Percentiles rank a stretch among this genome's conserved stretches.
Evolutionary conservation across 108 stramenopile genomes (phyloP).

Genomic region (Mediolabrus comicus): DNA sequence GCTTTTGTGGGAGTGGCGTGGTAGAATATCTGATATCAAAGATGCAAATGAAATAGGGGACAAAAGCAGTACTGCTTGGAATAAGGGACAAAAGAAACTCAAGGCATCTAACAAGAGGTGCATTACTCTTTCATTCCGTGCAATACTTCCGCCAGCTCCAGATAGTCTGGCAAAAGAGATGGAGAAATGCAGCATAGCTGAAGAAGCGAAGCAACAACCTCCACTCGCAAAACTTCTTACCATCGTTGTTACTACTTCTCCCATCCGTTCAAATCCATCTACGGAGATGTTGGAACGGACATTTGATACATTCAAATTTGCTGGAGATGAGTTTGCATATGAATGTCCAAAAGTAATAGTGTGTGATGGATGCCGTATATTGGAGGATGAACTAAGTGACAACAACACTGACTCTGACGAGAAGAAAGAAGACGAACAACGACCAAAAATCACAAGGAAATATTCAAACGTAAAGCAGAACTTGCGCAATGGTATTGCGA

Average conservation of each 20-base stretch:
- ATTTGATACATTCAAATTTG: conserved; percentile 65
- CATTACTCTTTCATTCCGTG: conserved; percentile 29
- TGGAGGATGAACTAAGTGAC: conserved; percentile 20
- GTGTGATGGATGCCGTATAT: conserved; percentile 70
- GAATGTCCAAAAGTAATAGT: conserved; percentile 79
- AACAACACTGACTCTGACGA: conserved; percentile 26
- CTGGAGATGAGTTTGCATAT: conserved; percentile 71
- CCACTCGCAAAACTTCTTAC: conserved; percentile 70
- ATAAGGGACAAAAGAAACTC: conserved; percentile 21
- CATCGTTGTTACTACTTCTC: conserved; percentile 81
- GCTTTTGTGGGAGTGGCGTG: conserved; percentile 69
- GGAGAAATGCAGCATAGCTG: background rate
- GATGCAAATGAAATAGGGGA: conserved; percentile 8
- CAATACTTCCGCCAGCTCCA: conserved; percentile 12
- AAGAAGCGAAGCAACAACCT: background rate
- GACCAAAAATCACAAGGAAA: conserved; percentile 45
- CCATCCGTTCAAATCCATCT: conserved; percentile 82
- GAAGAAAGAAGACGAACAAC: conserved; percentile 15
- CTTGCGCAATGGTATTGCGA: conserved; percentile 79
- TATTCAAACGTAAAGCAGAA: conserved; percentile 75
- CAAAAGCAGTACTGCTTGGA: background rate
- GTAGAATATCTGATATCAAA: conserved; percentile 36
- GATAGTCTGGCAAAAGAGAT: background rate
- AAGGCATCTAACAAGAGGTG: conserved; percentile 21
- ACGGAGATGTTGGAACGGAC: conserved; percentile 75